These are phyloP conservation scores for Leccinum disarticulatum DNA, from an alignment of 768 basidiomycete genomes.

Conservation along the genomic window DNA sequence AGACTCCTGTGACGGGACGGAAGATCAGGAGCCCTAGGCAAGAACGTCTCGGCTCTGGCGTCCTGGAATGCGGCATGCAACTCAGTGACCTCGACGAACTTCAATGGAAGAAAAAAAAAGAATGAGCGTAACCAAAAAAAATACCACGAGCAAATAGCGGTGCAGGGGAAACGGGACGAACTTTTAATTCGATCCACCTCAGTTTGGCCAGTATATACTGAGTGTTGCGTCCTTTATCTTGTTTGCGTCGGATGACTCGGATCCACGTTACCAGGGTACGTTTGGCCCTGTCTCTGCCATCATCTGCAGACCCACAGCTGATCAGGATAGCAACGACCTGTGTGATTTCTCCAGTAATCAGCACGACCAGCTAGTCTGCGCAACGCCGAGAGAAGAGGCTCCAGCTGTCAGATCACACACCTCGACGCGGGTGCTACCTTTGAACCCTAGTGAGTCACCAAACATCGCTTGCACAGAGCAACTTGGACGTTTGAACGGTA, in stretches of 20 bases:
- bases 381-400: background rate
- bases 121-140: background rate
- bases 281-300: conserved; percentile 29
- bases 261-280: conserved; percentile 33
- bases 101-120: background rate
- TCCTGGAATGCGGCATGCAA: conserved; percentile 32
- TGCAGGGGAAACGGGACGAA: background rate
- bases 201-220: conserved; percentile 31
- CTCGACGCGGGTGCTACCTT: conserved; percentile 30
- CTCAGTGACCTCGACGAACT: conserved; percentile 32
- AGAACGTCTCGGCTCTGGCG: conserved; percentile 29
- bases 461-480: conserved; percentile 14
- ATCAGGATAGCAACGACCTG: conserved; percentile 31
- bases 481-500: background rate
- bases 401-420: conserved; percentile 4
- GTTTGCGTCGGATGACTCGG: conserved; percentile 28
- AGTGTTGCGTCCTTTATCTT: conserved; percentile 28
- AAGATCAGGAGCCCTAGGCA: conserved; percentile 27
- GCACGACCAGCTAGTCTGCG: background rate
- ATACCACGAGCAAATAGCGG: background rate
- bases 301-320: conserved; percentile 17
- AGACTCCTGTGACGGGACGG: conserved; percentile 25
- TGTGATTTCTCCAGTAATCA: background rate
- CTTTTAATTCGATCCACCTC: conserved; percentile 30
- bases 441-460: conserved; percentile 20